A percentile compares a stretch with the other conserved stretches of the same genome.
These are phyloP conservation scores for Rugonectria rugulosa DNA, from an alignment of 2,329 filamentous ascomycete genomes.

Conservation along the genomic window DNA sequence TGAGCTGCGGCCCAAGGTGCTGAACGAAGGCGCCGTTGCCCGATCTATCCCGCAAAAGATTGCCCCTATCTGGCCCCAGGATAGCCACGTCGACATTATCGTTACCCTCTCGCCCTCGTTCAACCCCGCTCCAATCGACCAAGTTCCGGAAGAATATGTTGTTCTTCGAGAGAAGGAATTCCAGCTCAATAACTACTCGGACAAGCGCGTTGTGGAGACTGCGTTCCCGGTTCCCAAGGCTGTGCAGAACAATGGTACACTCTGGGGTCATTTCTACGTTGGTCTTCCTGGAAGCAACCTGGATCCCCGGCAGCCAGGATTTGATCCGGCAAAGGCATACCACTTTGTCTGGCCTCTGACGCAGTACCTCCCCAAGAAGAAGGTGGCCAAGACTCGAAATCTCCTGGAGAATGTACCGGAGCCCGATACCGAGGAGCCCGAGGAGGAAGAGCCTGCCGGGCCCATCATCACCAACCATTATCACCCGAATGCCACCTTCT, in stretches of 20 bases:
- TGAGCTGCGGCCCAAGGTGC: slow-evolving; percentile 65
- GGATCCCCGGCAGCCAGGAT: slow-evolving; percentile 76
- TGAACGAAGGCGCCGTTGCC: slow-evolving; percentile 69
- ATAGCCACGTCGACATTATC: slow-evolving; percentile 81
- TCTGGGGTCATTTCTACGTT: slow-evolving; percentile 95
- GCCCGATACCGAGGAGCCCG: slow-evolving; percentile 54
- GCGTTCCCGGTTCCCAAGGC: slow-evolving; percentile 78
- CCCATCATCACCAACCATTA: slow-evolving; percentile 87
- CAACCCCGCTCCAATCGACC: slow-evolving; percentile 71
- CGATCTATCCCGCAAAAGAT: slow-evolving; percentile 73
- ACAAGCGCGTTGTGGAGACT: slow-evolving; percentile 79
- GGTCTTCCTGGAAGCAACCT: slow-evolving; percentile 77
- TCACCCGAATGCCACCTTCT: slow-evolving; percentile 92
- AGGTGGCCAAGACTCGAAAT: slow-evolving; percentile 85
- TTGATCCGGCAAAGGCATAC: slow-evolving; percentile 78
- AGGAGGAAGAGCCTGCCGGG: slow-evolving; percentile 62
- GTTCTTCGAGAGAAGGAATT: slow-evolving; percentile 85
- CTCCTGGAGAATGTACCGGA: slow-evolving; percentile 67
- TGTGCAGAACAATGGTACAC: slow-evolving; percentile 90
- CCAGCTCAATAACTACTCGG: slow-evolving; percentile 78
- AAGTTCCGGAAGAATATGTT: slow-evolving; percentile 70
- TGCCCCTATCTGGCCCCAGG: slow-evolving; percentile 86
- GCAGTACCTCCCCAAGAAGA: slow-evolving; percentile 91
- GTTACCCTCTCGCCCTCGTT: slow-evolving; percentile 84
- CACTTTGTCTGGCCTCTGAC: slow-evolving; percentile 87